These are phyloP conservation scores for Physaria fendleri DNA, from an alignment of 345 rosid species.

Conservation along the genomic window DNA sequence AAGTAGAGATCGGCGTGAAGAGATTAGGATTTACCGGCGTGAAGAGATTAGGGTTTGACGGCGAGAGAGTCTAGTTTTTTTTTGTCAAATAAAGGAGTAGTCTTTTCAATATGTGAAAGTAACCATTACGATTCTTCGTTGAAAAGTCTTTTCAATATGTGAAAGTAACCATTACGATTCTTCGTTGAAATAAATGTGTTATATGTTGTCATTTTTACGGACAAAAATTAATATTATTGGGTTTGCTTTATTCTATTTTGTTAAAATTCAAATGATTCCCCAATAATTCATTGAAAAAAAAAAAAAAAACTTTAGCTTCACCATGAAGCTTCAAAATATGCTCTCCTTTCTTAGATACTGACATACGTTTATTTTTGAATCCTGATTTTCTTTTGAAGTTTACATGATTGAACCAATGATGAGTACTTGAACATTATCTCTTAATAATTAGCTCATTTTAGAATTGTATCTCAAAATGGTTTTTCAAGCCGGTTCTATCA, in stretches of 20 bases:
- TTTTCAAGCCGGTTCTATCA: neutral
- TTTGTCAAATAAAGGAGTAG: too few species aligned
- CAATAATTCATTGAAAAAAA: slow-evolving; percentile 31
- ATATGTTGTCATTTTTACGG: slow-evolving; percentile 26
- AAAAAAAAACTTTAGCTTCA: slow-evolving; percentile 20
- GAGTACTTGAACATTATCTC: neutral
- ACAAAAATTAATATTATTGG: slow-evolving; percentile 15
- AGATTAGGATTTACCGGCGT: too few species aligned
- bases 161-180: slow-evolving; percentile 23
- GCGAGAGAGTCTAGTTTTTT: too few species aligned
- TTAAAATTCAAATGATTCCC: slow-evolving; percentile 33
- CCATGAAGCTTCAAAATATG: slow-evolving; percentile 20
- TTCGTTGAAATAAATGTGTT: slow-evolving; percentile 17
- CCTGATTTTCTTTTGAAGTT: neutral
- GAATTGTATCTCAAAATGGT: too few species aligned
- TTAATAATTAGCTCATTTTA: neutral
- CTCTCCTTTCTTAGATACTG: slow-evolving; percentile 3
- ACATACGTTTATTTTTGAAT: neutral
- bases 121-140: slow-evolving; percentile 21
- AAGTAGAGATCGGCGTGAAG: too few species aligned
- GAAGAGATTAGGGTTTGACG: too few species aligned
- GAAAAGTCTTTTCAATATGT: too few species aligned
- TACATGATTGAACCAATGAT: neutral
- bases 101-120: slow-evolving; percentile 17
- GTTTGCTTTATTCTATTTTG: slow-evolving; percentile 27